phyloP scores from a whole-genome alignment of 2,329 filamentous ascomycete species.

The Colletotrichum cereale region DNA sequence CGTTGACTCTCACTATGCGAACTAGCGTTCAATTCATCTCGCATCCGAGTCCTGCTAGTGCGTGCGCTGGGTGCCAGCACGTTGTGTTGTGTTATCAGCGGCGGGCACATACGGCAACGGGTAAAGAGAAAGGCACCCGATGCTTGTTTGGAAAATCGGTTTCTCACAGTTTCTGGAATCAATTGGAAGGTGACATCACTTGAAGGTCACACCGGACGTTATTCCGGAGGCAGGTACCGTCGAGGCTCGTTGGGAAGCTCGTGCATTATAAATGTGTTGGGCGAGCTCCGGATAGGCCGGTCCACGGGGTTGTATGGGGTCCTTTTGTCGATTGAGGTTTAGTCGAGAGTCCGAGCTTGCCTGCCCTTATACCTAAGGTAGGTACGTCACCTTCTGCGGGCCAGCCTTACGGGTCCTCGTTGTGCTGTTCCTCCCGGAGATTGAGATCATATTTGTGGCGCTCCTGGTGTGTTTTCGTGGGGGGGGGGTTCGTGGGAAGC shows the following conservation, averaged over 20 bases:
- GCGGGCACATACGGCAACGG: neutral
- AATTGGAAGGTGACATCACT: neutral
- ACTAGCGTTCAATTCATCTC: neutral
- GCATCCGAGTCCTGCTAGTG: neutral
- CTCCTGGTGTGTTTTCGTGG: conserved; percentile 22
- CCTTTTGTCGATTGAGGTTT: conserved; percentile 6
- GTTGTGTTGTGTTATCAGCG: conserved; percentile 3
- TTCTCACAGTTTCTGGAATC: neutral
- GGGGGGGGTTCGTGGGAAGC: conserved; percentile 28
- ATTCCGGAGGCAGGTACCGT: neutral
- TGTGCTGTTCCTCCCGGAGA: conserved; percentile 19
- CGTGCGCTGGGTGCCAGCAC: neutral
- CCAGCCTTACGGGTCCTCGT: neutral
- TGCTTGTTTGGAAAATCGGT: neutral
- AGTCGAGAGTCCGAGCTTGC: conserved; percentile 2
- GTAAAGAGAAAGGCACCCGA: neutral
- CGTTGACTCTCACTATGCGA: neutral
- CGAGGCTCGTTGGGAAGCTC: neutral
- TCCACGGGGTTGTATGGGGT: neutral
- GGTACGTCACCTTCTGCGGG: neutral
- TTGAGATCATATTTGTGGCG: conserved; percentile 34
- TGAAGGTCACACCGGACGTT: neutral
- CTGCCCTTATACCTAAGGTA: too few species aligned
- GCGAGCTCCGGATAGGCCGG: neutral
- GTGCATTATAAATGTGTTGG: neutral